Evolutionary conservation across 2,329 filamentous ascomycete species (phyloP).

Genomic region (Calonectria crousiana): DNA sequence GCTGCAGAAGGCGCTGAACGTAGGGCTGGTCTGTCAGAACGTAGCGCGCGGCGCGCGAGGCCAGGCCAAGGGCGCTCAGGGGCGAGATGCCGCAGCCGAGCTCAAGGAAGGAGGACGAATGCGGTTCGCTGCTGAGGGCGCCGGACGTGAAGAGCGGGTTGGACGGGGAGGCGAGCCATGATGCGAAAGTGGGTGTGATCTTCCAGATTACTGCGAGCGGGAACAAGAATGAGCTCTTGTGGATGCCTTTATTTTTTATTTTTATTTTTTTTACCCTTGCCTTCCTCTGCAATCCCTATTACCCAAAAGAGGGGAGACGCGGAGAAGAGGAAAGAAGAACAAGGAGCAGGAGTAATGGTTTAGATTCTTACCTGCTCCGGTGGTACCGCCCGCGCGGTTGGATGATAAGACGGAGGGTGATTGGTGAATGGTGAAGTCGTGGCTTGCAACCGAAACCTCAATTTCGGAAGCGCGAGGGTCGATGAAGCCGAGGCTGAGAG

Average conservation of each 20-base stretch:
- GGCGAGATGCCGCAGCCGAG: constrained; percentile 91
- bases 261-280: neutral
- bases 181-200: constrained; percentile 84
- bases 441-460: constrained; percentile 75
- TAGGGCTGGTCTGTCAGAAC: constrained; percentile 91
- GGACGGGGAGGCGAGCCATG: constrained; percentile 76
- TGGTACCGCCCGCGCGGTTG: constrained; percentile 72
- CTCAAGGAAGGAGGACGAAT: constrained; percentile 76
- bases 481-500: constrained; percentile 86
- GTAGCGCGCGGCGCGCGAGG: constrained; percentile 72
- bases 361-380: constrained; percentile 60
- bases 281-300: neutral
- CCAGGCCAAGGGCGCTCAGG: constrained; percentile 78
- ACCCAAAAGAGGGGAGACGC: neutral
- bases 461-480: constrained; percentile 76
- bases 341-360: neutral
- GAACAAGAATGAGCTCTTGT: constrained; percentile 24
- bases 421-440: constrained; percentile 83
- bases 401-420: constrained; percentile 87
- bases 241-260: neutral
- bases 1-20: constrained; percentile 79
- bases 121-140: constrained; percentile 58
- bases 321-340: constrained; percentile 8
- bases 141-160: constrained; percentile 71
- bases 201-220: constrained; percentile 82